Evolutionary conservation across 768 basidiomycete species (phyloP), one percentile per base, ranked within the genome.

Genomic region (Saitozyma sp.): DNA sequence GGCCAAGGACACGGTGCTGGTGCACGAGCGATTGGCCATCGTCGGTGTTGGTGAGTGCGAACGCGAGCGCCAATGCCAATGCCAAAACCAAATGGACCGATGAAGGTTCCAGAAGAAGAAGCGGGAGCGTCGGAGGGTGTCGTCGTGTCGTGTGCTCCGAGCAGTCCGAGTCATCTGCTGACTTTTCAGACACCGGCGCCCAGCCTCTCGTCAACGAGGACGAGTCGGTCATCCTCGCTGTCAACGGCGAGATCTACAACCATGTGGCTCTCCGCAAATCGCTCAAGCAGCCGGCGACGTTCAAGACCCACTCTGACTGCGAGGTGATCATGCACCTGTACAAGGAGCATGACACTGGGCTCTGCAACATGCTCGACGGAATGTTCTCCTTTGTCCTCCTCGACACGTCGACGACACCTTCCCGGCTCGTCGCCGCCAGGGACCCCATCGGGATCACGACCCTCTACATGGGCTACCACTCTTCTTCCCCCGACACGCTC

Each of bases 171-270:
- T 29, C 2, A 11, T 6, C 2, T 41, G 14, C 56, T 63, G 16
- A 39, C 53, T 49, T 50, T 48, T 55, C 49, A 98, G 95, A 98
- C 76, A 89, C 93, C 43, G 96, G 96, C 65, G 96, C 96, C 17
- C 96, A 99, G 78, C 96, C 96, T 13, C 84, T 99, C 50, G 80
- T 88, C 60, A 92, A 89, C 80, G 86, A 90, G 20, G 92, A 97
- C 68, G 89, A 87, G 57, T 90, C 89, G 70, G 74, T 87, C 65
- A 85, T 88, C 67, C 88, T 99, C 58, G 86, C 90, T 61, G 96
- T 99, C 76, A 99, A 99, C 80, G 96, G 96, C 56, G 96, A 99
- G 81, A 98, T 99, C 73, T 99, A 99, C 84, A 99, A 98, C 84
- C 92, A 98, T 77, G 81, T 90, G 59, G 84, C 88, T 16, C 86